Evolutionary conservation across 306 rosid genomes (phyloP), one percentile per base, ranked within the genome.

Genomic region (Cucurbita pepo): DNA sequence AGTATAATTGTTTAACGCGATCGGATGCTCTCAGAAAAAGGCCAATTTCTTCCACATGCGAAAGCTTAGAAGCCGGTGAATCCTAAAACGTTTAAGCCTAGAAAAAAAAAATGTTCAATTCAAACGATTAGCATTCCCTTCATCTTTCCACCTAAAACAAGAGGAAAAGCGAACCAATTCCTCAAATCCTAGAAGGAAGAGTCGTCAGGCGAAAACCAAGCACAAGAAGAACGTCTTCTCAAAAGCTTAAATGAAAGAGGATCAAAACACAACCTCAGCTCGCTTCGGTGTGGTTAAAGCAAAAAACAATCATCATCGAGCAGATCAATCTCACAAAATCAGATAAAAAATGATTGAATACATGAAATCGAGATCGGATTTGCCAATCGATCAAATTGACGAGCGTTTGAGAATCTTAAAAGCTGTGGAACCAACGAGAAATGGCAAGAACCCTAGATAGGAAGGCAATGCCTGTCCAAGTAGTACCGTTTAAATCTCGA

Each of bases 251-350:
- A 69, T 8, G 73, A 69, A 69, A 25, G 18, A 69, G 73, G 44
- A 50, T 50, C 22, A 16, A 13, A 19, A 50, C 22, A 16, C 73
- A 50, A 3, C 73, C 45, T 50, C 45, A 30, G 73, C 58, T 51
- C 73, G 45, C 73, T 50, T 69, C 73, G 73, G 57, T 69, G 73
- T 69, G 73, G 73, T 69, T 69, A 69, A 69, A 69, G 73, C 73
- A 69, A 69, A 30, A 30, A 69, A 50, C 25, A 69, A 69, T 69
- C 73, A 69, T 69, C 73, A 69, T 69, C 58, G 58, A 69, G 73
- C 73, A 30, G 19, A 30, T 16, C 13, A 0, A 15, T 50, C 48
- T 50, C 45, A 47, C 7, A 69, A 30, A 47, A 47, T 21, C 11
- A 22, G 1, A 48, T 25, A 48, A 21, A 64, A 48, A 21, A 66